Base-by-base conservation (phyloP, 2,329 filamentous ascomycete genomes). In the Teratosphaeria epicoccoides region DNA sequence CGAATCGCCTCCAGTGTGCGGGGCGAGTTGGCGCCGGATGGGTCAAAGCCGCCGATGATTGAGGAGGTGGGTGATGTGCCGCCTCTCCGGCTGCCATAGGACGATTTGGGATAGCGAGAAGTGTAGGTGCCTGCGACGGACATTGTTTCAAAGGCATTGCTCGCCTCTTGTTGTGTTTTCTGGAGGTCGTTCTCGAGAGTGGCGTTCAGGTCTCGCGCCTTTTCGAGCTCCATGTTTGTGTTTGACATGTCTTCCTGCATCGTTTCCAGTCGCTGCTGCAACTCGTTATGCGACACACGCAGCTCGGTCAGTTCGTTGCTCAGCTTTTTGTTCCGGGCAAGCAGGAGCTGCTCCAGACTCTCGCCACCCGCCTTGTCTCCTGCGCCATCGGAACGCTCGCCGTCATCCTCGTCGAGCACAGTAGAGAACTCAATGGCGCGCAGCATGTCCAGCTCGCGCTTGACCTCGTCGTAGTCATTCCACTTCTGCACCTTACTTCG, bases 1-100 rank as follows among this genome's bases (percentile, higher is more conserved):
- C 81, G 77, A 23, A 84, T 71, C 6, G 78, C 72, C 37, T 83
- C 80, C 58, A 84, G 72, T 33, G 71, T 72, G 43, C 59, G 60
- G 29, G 68, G 66, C 20, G 70, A 73, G 46, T 71, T 67, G 43
- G 73, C 74, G 43, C 62, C 59, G 12, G 81, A 78, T 22, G 86
- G 83, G 63, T 95, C 87, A 65, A 96, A 89, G n/a, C 93, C 93
- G 54, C 90, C 96, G 62, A 98, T 97, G 62, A 98, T 97, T 20
- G 91, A 97, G 3, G 91, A 97, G 1, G 93, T 97, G 0, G 93
- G 94, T 2, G 93, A 97, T 14, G 85, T 80, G 40, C 84, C 80
- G 33, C 85, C 81, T 61, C 82, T 81, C 47, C 86, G 79, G 17
- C 80, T 72, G 37, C 63, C 64, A 53, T 73, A 76, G 2, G 73